Evolutionary conservation across 495 filamentous ascomycete species (phyloP), one percentile per base, ranked within the genome.

Genomic region (Hyaloscypha hepaticicola): DNA sequence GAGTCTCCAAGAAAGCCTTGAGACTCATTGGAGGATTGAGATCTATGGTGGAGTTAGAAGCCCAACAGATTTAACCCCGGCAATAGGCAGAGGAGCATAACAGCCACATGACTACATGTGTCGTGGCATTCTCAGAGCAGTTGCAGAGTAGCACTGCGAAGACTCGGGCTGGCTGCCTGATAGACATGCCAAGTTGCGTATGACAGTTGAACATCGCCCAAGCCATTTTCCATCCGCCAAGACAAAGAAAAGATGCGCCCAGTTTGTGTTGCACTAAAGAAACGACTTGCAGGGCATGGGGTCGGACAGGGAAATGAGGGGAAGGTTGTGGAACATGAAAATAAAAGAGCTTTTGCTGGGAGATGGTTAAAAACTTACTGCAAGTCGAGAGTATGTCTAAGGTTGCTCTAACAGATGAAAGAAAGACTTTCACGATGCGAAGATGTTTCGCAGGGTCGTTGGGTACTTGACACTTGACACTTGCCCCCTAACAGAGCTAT

Each of bases 1-100:
- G 70, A n/a, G 61, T 65, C 34, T 70, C 65, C 55, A 82, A 34
- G 27, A 82, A 70, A 55, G 55, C 59, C 26, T 64, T 60, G 50
- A 80, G 70, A 68, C 67, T 72, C 78, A 78, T 80, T 26, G 48
- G 34, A 49, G 61, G 24, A 52, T 45, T 57, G 34, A 26, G 21
- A 48, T 48, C 55, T 49, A n/a, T 31, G 0, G 38, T 45, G 38
- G 48, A 26, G 25, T 58, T 26, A 53, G 51, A 28, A 33, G 31
- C 52, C 31, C 24, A 33, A 51, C 53, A 41, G 27, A 53, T 29
- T 14, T 11, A 5, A 19, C 11, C 26, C 25, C 11, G 12, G 5
- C 33, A 58, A 14, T 21, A 58, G 4, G 4, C 24, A 28, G 12
- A 53, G 4, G n/a, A 11, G 22, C 14, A 33, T n/a, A n/a, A 6